phyloP scores from a whole-genome alignment of 2,329 filamentous ascomycete genomes.

The Aspergillus felis region DNA sequence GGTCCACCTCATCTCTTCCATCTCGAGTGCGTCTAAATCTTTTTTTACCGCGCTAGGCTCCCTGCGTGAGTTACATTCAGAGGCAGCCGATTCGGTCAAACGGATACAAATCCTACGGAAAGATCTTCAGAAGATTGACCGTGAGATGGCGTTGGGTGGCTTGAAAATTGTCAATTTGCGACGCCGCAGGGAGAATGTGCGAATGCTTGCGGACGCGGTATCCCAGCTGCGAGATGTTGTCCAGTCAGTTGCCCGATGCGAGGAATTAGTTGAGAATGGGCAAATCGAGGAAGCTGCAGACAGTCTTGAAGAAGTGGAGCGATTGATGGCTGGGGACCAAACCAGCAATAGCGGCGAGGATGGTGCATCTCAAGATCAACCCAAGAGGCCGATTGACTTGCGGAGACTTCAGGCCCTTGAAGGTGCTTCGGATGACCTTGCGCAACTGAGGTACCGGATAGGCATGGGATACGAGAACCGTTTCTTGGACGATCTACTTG shows the following conservation, averaged over 20 bases:
- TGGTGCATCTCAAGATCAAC: conserved; percentile 24
- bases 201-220: conserved; percentile 76
- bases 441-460: conserved; percentile 71
- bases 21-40: conserved; percentile 89
- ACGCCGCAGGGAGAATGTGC: conserved; percentile 76
- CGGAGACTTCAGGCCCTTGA: conserved; percentile 74
- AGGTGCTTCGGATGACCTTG: conserved; percentile 72
- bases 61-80: conserved; percentile 82
- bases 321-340: conserved; percentile 71
- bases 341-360: conserved; percentile 26
- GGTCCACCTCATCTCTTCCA: conserved; percentile 92
- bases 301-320: conserved; percentile 72
- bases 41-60: conserved; percentile 95
- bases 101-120: conserved; percentile 76
- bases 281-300: conserved; percentile 76
- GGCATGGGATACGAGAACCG: conserved; percentile 81
- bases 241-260: conserved; percentile 69
- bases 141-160: conserved; percentile 80
- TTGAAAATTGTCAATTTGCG: conserved; percentile 81
- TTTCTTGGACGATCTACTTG: conserved; percentile 73
- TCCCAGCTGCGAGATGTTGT: conserved; percentile 78
- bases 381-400: conserved; percentile 60
- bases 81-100: conserved; percentile 85
- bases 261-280: conserved; percentile 77
- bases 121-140: conserved; percentile 76